Evolutionary conservation across 495 filamentous ascomycete species (phyloP), one percentile per base, ranked within the genome.

Genomic region (Bryoglossum gracile): DNA sequence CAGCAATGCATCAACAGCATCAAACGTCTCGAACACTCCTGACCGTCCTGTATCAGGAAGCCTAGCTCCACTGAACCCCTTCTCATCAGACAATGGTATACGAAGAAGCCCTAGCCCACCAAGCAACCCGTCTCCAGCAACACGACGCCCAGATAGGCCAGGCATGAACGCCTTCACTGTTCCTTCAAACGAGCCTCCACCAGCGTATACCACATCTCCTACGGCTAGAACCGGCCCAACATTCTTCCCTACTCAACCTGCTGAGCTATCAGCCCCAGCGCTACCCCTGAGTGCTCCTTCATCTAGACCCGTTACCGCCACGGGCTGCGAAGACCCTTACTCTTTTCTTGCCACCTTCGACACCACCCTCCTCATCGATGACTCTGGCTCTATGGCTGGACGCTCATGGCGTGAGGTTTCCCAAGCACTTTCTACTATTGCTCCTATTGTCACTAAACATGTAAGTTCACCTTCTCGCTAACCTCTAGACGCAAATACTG

Each of bases 361-460:
- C 73, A 97, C 90, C 23, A 66, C 91, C 46, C 92, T 98, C 69
- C 69, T 98, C 0, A 87, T 98, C 62, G 92, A 98, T 62, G 92
- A 98, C 74, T 88, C 83, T 39, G 77, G 81, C 24, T 87, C 81
- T 62, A 98, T 98, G 92, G 70, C 72, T n/a, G 87, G 83, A 47
- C 54, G 63, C 10, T 76, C 75, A 35, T 98, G 92, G 92, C 64
- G 67, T 16, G 87, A 95, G 66, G 86, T 85, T 23, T 69, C 75
- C 30, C 65, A 70, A 8, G 89, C 86, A 25, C 77, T 98, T 8
- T 68, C 77, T 16, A 72, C 78, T 46, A 90, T 98, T 65, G 76
- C 91, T 0, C 87, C 86, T 0, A 84, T 97, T 60, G 94, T 90
- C 68, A 86, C 87, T 0, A 65, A 73, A 32, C 81, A 88, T 69